Evolutionary conservation across 768 basidiomycete genomes (phyloP).

Genomic region (Serendipita indica): DNA sequence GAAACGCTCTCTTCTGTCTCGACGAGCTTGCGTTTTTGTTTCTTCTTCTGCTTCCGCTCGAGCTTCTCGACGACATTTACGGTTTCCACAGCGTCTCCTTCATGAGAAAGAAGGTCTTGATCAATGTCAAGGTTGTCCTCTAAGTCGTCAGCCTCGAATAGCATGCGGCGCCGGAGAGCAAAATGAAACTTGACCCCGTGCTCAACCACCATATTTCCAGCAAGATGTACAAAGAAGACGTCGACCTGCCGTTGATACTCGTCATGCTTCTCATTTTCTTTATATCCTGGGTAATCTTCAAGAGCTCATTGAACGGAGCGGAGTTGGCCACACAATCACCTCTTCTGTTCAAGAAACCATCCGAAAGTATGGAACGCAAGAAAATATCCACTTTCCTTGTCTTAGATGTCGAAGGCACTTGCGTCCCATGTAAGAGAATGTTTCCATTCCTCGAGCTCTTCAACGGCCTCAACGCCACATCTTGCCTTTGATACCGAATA

Average conservation of each 20-base stretch:
- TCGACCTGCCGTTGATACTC: neutral
- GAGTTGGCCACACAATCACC: neutral
- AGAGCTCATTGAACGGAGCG: neutral
- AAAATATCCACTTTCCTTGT: slow-evolving; percentile 44
- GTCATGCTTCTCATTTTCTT: slow-evolving; percentile 9
- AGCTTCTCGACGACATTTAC: slow-evolving; percentile 5
- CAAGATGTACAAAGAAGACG: neutral
- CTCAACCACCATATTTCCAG: neutral
- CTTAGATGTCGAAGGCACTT: slow-evolving; percentile 83
- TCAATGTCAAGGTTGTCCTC: slow-evolving; percentile 54
- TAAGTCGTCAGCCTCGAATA: slow-evolving; percentile 52
- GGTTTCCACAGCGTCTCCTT: slow-evolving; percentile 31
- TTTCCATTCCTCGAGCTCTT: too few species aligned
- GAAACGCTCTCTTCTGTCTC: slow-evolving; percentile 24
- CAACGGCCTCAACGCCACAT: too few species aligned
- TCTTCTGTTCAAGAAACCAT: slow-evolving; percentile 24
- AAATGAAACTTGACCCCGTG: neutral
- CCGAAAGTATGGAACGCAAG: slow-evolving; percentile 27
- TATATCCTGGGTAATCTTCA: neutral
- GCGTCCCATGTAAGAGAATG: slow-evolving; percentile 45
- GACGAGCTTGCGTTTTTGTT: slow-evolving; percentile 51
- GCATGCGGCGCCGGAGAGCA: neutral
- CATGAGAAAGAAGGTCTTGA: slow-evolving; percentile 23
- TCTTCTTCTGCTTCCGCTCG: slow-evolving; percentile 55
- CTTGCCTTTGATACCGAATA: too few species aligned